Base-by-base conservation (phyloP, 164 flowering plant genomes). In the Platanus orientalis region DNA sequence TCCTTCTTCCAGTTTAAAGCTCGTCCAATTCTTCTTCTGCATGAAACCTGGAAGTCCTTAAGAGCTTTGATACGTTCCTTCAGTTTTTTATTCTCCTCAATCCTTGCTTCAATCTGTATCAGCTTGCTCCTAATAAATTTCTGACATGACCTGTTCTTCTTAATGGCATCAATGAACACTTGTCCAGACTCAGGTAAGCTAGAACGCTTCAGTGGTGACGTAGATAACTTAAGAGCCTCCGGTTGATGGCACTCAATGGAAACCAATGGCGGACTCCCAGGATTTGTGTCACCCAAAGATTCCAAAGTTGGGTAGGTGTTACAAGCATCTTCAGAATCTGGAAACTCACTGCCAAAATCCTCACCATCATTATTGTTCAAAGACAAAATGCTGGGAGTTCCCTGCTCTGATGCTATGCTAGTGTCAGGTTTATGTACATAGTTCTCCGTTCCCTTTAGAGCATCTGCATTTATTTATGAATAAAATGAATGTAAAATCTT, bases 71-170 rank as follows among this genome's bases (percentile, higher is more conserved):
- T 72, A 40, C 83, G 83, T 24, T 82, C 73, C 72, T 44, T 83
- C 62, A 92, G 63, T 64, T 75, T 78, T 71, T 75, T 85, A 76
- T 83, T 82, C 69, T 81, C 86, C 77, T 81, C 96, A 51, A 89
- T 80, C 74, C 79, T 90, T 62, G 90, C 81, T 78, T 89, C 94
- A 63, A 90, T 61, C 34, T 84, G 81, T 44, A 78, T 67, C 79
- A 95, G 66, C 80, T 87, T 86, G 68, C 69, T 77, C 61, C 90
- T 75, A 21, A 92, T 30, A 68, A 85, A 69, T 69, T 80, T 89
- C 76, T 92, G 97, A 66, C 83, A 84, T 2, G 81, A 72, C 66
- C 96, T 82, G 70, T 95, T 95, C 77, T 83, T 95, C 84, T 81
- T 89, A 55, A 95, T 83, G 45, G 97, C 94, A 66, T 87, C 92